These are phyloP conservation scores for Penicillium hesseltinei DNA, from an alignment of 2,329 filamentous ascomycete species.

Conservation along the genomic window DNA sequence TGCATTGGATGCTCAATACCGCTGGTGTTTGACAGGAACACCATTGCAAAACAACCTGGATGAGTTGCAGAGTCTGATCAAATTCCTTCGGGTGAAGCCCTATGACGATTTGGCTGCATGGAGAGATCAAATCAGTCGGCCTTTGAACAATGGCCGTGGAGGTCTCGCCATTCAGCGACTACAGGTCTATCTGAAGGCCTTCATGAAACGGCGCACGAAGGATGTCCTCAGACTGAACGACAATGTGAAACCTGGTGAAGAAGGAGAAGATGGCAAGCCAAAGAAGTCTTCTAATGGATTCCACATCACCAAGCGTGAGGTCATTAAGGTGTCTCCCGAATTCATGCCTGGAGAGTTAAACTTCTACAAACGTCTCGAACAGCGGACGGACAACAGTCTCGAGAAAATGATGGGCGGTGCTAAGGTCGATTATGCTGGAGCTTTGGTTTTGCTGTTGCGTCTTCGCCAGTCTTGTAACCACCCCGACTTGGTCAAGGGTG, in stretches of 20 bases:
- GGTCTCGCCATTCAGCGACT: conserved; percentile 84
- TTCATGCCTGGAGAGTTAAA: conserved; percentile 76
- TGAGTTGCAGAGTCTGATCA: conserved; percentile 89
- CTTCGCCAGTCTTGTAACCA: conserved; percentile 94
- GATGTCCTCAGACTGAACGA: conserved; percentile 90
- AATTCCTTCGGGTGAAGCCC: conserved; percentile 86
- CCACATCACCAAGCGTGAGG: conserved; percentile 86
- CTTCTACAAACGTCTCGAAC: conserved; percentile 82
- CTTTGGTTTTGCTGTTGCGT: conserved; percentile 85
- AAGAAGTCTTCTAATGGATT: conserved; percentile 63
- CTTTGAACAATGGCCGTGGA: conserved; percentile 85
- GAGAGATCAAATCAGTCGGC: conserved; percentile 86
- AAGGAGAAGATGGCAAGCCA: conserved; percentile 49
- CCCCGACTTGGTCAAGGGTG: conserved; percentile 79
- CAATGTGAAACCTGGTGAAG: conserved; percentile 71
- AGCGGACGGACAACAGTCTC: conserved; percentile 80
- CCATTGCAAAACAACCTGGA: conserved; percentile 99
- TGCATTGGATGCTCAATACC: conserved; percentile 77
- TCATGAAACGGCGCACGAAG: conserved; percentile 99
- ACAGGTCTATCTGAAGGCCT: conserved; percentile 80
- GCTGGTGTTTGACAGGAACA: conserved; percentile 95
- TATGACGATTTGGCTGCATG: conserved; percentile 83
- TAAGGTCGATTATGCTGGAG: conserved; percentile 86
- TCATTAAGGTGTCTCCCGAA: conserved; percentile 73
- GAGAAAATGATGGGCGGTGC: conserved; percentile 81